A percentile compares a stretch with the other conserved stretches of the same genome.
Evolutionary conservation across 2,329 filamentous ascomycete species (phyloP).

Genomic region (Cytospora mali): DNA sequence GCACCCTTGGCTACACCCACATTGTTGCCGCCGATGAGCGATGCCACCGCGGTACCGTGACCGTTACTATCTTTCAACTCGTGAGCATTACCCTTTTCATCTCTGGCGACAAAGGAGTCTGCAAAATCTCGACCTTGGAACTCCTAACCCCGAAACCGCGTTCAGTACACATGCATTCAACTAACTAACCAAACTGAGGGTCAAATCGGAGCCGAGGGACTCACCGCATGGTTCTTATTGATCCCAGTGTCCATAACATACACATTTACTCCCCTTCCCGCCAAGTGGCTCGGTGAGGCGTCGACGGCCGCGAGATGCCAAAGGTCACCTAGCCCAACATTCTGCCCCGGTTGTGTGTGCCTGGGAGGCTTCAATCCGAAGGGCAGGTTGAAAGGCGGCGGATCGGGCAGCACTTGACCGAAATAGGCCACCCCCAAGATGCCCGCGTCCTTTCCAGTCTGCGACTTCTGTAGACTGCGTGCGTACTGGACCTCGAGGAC

Average conservation of each 20-base stretch:
- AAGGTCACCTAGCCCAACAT: not conserved
- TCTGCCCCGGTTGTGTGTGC: not conserved
- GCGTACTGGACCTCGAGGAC: not conserved
- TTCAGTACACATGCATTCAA: not conserved
- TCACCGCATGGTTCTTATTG: not conserved
- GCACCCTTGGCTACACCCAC: not conserved
- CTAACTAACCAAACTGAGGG: not conserved
- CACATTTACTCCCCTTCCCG: not conserved
- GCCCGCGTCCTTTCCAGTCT: not conserved
- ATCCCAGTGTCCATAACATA: not conserved
- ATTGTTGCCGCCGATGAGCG: not conserved
- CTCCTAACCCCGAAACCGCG: not conserved
- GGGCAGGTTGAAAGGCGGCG: not conserved
- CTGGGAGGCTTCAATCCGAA: not conserved
- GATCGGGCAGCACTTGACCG: not conserved
- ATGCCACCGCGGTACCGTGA: not conserved
- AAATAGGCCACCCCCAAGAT: not conserved
- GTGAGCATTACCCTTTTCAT: not conserved
- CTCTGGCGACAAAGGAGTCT: not conserved
- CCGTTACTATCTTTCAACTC: not conserved
- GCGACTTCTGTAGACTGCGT: not conserved
- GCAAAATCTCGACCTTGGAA: not conserved
- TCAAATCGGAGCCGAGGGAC: not conserved
- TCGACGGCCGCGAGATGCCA: not conserved
- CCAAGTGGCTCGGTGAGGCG: not conserved